Conservation (phyloP, 176 grass and related monocot genomes). For the Aegilops speltoides region DNA sequence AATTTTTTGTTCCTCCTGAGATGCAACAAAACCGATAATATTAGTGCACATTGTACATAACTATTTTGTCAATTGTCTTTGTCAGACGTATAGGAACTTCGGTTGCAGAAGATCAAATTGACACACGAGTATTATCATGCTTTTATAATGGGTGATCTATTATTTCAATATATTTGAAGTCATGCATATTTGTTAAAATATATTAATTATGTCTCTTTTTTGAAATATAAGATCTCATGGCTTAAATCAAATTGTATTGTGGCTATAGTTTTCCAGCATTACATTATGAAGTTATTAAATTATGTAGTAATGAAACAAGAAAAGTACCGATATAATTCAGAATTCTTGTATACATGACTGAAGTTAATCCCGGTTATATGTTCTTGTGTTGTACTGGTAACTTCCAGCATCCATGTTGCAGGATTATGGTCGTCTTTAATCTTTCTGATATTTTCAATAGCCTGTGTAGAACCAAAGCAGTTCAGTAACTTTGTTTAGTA, state of each 20-base stretch:
- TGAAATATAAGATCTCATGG: not conserved
- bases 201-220: not conserved
- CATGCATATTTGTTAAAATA: conserved; percentile 20
- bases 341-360: conserved; percentile 62
- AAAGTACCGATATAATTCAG: conserved; percentile 58
- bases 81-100: not conserved
- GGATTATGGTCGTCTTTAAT: conserved; percentile 87
- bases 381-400: conserved; percentile 60
- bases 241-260: not conserved
- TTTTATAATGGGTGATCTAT: not conserved
- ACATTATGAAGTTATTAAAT: not conserved
- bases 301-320: not conserved
- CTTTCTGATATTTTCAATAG: conserved; percentile 54
- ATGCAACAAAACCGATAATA: not conserved
- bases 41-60: conserved; percentile 1
- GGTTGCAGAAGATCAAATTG: not conserved
- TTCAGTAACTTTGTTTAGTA: not conserved
- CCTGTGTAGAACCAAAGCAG: conserved; percentile 31
- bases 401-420: conserved; percentile 91
- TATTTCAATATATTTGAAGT: not conserved
- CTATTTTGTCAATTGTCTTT: not conserved
- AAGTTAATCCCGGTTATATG: conserved; percentile 48
- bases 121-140: not conserved
- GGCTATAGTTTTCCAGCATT: not conserved
- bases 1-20: conserved; percentile 60